A percentile compares a stretch with the other conserved stretches of the same genome.
Evolutionary conservation across 2,329 filamentous ascomycete species (phyloP).

Genomic region (Immersiporthe knoxdaviesiana): DNA sequence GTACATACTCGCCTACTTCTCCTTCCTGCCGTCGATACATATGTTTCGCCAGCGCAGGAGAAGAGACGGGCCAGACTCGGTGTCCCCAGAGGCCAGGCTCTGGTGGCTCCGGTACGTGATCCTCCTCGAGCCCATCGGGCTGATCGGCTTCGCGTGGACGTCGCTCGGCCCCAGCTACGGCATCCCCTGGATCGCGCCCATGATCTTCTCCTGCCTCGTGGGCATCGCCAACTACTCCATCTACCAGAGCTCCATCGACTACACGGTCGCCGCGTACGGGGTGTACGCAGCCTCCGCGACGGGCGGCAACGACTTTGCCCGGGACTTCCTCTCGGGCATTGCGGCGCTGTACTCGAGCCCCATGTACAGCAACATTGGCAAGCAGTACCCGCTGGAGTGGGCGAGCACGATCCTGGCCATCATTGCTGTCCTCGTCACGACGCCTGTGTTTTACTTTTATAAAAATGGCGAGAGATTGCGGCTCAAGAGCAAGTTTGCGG

Average conservation of each 20-base stretch:
- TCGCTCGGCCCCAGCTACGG: slow-evolving; percentile 51
- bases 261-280: slow-evolving; percentile 70
- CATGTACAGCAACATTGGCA: slow-evolving; percentile 51
- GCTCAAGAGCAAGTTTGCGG: slow-evolving; percentile 55
- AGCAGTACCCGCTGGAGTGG: slow-evolving; percentile 50
- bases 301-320: slow-evolving; percentile 61
- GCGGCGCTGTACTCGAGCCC: slow-evolving; percentile 64
- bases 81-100: slow-evolving; percentile 57
- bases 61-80: slow-evolving; percentile 45
- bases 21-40: slow-evolving; percentile 58
- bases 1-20: slow-evolving; percentile 62
- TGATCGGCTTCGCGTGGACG: slow-evolving; percentile 67
- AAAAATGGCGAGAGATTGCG: slow-evolving; percentile 58
- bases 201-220: slow-evolving; percentile 62
- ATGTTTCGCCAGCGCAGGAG: slow-evolving; percentile 42
- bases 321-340: slow-evolving; percentile 67
- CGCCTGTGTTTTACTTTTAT: slow-evolving; percentile 60
- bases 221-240: slow-evolving; percentile 67
- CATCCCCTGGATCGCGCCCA: slow-evolving; percentile 64
- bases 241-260: slow-evolving; percentile 70
- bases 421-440: slow-evolving; percentile 53
- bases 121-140: slow-evolving; percentile 61
- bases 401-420: slow-evolving; percentile 51
- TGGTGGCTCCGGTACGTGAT: slow-evolving; percentile 64
- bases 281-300: slow-evolving; percentile 68